Base-by-base conservation (phyloP, 257 asterid species). In the Penstemon barbatus region DNA sequence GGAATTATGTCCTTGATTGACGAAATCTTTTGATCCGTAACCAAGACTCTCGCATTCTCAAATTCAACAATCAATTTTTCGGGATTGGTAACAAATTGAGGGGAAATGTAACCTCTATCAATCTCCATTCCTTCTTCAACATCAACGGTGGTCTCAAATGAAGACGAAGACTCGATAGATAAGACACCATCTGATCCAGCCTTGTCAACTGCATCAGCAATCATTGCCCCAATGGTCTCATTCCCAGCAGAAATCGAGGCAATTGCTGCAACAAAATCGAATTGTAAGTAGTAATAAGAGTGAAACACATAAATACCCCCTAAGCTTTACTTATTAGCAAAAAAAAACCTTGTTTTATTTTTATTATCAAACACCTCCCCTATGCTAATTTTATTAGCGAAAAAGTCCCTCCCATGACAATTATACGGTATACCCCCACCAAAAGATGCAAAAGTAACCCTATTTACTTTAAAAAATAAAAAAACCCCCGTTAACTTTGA, bases 101-200 rank as follows among this genome's bases (percentile, higher is more conserved):
- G 99, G 53, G 99, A 93, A 56, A 93, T 83, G 63, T 88, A 93
- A 57, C 99, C 99, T 77, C 99, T 84, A 42, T 93, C 99, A 3
- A 93, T 90, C 96, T 93, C 99, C 99, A 93, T 93, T 78, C 97
- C 97, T 68, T 93, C 97, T 85, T 93, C 99, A 43, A 93, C 99
- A 53, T 90, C 97, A 13, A 93, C 91, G 8, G 99, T 87, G 11
- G 99, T 93, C 80, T 90, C 97, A 72, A 93, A 93, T 46, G 97
- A 93, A 63, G 97, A 90, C 1, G 99, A 93, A 19, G 97, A 93
- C 85, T 93, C 99, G 6, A 93, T 93, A 68, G 99, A 93, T 65
- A 93, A 79, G 63, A 93, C 99, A 75, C 99, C 99, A 79, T 90
- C 97, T 6, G 99, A 96, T 66, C 99, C 97, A 53, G 90, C 99